Evolutionary conservation across 1,284 basidiomycete genomes (phyloP), one percentile per base, ranked within the genome.

Genomic region (Sanghuangporus weigelae): DNA sequence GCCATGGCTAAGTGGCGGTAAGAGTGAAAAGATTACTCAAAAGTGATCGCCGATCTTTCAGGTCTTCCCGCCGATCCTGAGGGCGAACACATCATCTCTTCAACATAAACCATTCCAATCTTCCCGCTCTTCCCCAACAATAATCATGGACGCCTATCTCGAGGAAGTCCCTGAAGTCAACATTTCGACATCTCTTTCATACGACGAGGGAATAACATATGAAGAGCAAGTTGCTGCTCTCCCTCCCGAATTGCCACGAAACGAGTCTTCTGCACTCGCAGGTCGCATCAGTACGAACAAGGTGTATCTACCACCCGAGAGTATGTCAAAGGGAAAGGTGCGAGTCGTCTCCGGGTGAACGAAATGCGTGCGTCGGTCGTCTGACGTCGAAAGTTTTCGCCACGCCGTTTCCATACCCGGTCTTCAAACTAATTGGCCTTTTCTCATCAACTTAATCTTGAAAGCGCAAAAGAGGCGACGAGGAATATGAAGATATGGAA

Each of bases 271-370:
- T 66, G 63, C 67, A 66, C 78, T 90, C 49, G 84, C 83, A n/a
- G 78, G 82, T 66, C 82, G 89, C 19, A 90, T 91, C 58, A 81
- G 88, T 59, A 79, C 70, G 60, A 80, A 80, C 59, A 90, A 87
- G 73, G 82, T 90, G 44, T 90, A 90, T 74, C 73, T 91, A 44
- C 80, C 89, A 66, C 81, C 86, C 56, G 88, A 91, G 69, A 66
- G 71, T 77, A 68, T 81, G 79, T 40, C 56, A 69, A 76, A 74
- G 69, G 81, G 81, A 75, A 90, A 90, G 88, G 88, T 90, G 82
- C 85, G 88, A 81, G 76, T 76, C 78, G 60, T 57, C 58, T 60
- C 39, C 58, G 50, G 44, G 57, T 57, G 51, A 57, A 58, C 59
- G 57, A 59, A 58, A 54, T 23, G 39, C 62, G 53, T 50, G 10